phyloP scores from a whole-genome alignment of 169 alveolate genomes.

The Plasmodium fragile region DNA sequence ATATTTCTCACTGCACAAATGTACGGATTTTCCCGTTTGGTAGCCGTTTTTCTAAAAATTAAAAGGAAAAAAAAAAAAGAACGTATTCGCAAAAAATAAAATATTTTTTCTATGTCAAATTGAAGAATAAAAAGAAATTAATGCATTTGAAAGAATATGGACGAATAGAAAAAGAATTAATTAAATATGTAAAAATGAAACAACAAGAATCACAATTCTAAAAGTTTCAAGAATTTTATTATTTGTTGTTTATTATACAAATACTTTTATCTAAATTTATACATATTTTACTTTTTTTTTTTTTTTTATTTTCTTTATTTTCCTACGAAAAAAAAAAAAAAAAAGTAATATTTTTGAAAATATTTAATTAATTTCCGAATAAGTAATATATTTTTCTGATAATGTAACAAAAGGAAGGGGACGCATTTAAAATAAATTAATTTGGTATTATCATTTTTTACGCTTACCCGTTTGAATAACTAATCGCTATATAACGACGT shows the following conservation, averaged over 20 bases:
- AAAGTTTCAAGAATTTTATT: background rate
- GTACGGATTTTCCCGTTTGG: background rate
- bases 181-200: background rate
- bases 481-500: background rate
- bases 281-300: background rate
- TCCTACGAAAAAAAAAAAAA: background rate
- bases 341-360: background rate
- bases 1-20: background rate
- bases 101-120: background rate
- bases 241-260: background rate
- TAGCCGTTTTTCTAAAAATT: background rate
- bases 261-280: background rate
- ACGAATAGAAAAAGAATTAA: background rate
- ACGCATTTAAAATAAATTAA: background rate
- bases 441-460: background rate
- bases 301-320: background rate
- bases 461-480: background rate
- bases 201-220: background rate
- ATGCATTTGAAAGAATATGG: background rate
- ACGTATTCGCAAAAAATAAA: background rate
- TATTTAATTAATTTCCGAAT: background rate
- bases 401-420: background rate
- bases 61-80: background rate
- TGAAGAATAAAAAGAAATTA: background rate
- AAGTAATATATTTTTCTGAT: background rate